Percentiles rank a stretch among this genome's conserved stretches.
These are phyloP conservation scores for Neofusicoccum parvum DNA, from an alignment of 2,329 filamentous ascomycete genomes.

Conservation along the genomic window DNA sequence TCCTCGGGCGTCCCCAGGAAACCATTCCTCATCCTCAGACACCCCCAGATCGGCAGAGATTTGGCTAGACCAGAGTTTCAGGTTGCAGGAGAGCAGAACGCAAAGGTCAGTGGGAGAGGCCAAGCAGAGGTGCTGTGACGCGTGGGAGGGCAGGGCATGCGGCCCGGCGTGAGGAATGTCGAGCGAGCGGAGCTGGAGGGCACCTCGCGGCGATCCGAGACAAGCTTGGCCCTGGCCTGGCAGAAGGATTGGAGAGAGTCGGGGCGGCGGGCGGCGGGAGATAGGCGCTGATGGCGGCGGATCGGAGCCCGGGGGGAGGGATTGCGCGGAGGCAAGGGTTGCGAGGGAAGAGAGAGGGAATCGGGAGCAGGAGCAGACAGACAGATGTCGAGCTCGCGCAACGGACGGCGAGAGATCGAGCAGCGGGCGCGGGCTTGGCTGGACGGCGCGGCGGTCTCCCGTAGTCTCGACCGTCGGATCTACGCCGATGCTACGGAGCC, in stretches of 20 bases:
- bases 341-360: neutral
- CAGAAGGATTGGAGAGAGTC: neutral
- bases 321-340: slow-evolving; percentile 11
- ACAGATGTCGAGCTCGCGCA: slow-evolving; percentile 2
- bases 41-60: neutral
- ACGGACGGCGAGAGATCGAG: slow-evolving; percentile 7
- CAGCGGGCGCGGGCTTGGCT: slow-evolving; percentile 11
- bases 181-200: neutral
- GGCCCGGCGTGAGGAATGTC: neutral
- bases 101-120: neutral
- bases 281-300: slow-evolving; percentile 8
- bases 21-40: slow-evolving; percentile 32
- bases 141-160: slow-evolving; percentile 1
- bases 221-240: neutral
- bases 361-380: neutral
- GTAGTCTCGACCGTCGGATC: slow-evolving; percentile 16
- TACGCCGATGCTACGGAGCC: slow-evolving; percentile 9
- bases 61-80: neutral
- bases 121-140: neutral
- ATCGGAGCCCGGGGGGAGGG: slow-evolving; percentile 3
- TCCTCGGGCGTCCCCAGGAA: slow-evolving; percentile 30
- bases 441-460: slow-evolving; percentile 11
- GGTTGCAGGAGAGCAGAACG: neutral
- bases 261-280: slow-evolving; percentile 2
- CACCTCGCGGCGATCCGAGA: slow-evolving; percentile 1